Conservation (phyloP, 768 basidiomycete genomes). For the Russula abietina region DNA sequence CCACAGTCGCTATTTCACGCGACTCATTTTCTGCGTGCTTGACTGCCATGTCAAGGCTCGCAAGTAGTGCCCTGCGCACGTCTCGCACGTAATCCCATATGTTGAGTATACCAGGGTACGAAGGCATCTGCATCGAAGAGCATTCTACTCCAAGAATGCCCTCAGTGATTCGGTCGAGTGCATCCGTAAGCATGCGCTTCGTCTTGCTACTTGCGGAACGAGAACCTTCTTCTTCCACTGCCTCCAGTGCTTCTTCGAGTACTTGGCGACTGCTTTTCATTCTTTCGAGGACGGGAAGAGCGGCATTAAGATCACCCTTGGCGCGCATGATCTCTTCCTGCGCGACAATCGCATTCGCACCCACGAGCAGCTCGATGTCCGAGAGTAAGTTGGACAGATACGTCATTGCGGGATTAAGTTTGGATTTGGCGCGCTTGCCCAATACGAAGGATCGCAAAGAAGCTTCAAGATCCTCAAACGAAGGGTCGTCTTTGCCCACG, state of each 20-base stretch:
- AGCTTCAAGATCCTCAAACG: slow-evolving; percentile 86
- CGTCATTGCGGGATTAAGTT: slow-evolving; percentile 87
- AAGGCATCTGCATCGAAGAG: slow-evolving; percentile 50
- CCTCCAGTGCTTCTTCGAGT: slow-evolving; percentile 74
- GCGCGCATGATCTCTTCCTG: slow-evolving; percentile 69
- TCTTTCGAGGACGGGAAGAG: slow-evolving; percentile 81
- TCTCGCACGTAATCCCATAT: slow-evolving; percentile 84
- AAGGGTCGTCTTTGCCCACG: slow-evolving; percentile 56
- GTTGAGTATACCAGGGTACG: slow-evolving; percentile 75
- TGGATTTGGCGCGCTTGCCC: slow-evolving; percentile 92
- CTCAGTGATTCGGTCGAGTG: slow-evolving; percentile 68
- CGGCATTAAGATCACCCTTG: slow-evolving; percentile 55
- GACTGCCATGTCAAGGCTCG: slow-evolving; percentile 75
- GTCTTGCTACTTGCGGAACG: slow-evolving; percentile 48
- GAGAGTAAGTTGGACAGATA: slow-evolving; percentile 86
- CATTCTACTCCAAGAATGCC: slow-evolving; percentile 63
- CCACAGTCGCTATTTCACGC: slow-evolving; percentile 53
- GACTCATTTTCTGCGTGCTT: slow-evolving; percentile 79
- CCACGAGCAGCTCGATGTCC: slow-evolving; percentile 82
- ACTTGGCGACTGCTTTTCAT: slow-evolving; percentile 69
- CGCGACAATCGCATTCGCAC: slow-evolving; percentile 84
- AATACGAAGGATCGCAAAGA: slow-evolving; percentile 91
- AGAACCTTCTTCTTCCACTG: slow-evolving; percentile 69
- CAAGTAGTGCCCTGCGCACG: slow-evolving; percentile 70
- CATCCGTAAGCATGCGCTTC: slow-evolving; percentile 52